Percentiles rank a stretch among this genome's conserved stretches.
Evolutionary conservation across 352 stramenopile species (phyloP).

Genomic region (Pythium apleroticum): DNA sequence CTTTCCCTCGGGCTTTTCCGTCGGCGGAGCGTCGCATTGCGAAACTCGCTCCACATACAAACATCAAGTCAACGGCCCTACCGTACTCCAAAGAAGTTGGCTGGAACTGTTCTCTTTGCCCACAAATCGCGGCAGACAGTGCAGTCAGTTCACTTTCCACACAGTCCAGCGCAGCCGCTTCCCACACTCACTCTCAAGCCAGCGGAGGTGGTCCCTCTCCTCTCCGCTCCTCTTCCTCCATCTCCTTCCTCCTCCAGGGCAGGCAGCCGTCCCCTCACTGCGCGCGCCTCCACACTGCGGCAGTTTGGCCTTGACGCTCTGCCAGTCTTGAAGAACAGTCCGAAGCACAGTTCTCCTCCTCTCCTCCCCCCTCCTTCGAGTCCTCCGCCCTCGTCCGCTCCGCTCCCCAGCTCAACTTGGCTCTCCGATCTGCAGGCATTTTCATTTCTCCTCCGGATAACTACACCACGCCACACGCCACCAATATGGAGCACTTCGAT

Average conservation of each 20-base stretch:
- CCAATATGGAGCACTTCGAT: constrained; percentile 43
- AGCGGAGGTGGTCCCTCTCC: neutral
- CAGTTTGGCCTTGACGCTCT: neutral
- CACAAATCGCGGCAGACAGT: constrained; percentile 11
- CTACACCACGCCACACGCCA: neutral
- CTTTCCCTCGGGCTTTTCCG: constrained; percentile 11
- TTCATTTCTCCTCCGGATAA: constrained; percentile 10
- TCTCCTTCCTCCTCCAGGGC: constrained; percentile 2
- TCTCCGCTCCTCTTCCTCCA: constrained; percentile 4
- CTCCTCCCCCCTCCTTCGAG: neutral
- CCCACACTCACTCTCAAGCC: constrained; percentile 7
- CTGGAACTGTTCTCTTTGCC: neutral
- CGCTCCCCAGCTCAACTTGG: neutral
- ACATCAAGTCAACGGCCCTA: neutral
- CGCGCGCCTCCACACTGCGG: constrained; percentile 2
- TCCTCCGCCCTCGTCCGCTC: neutral
- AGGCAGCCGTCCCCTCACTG: neutral
- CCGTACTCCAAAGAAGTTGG: constrained; percentile 3
- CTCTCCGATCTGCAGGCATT: neutral
- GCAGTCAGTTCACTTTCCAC: constrained; percentile 8
- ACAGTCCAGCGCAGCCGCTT: constrained; percentile 16
- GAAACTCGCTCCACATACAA: constrained; percentile 18
- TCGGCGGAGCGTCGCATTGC: constrained; percentile 23
- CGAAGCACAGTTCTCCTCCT: constrained; percentile 1
- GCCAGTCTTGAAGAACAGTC: neutral